These are phyloP conservation scores for Solanum chacoense DNA, from an alignment of 305 asterid species.

Conservation along the genomic window DNA sequence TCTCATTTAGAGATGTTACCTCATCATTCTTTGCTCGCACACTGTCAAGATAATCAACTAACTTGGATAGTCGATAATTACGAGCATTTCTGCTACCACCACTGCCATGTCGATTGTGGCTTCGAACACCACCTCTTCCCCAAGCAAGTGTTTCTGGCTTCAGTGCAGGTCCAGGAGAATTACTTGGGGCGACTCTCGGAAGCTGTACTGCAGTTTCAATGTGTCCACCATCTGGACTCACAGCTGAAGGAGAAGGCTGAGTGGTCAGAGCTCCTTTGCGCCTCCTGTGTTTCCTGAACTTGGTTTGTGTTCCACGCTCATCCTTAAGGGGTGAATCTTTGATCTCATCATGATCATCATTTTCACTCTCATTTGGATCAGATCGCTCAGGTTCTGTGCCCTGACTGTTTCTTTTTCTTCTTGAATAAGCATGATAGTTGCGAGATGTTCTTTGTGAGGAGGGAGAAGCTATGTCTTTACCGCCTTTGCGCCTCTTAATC, in stretches of 20 bases:
- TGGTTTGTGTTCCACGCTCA: slow-evolving; percentile 16
- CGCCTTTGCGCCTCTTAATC: slow-evolving; percentile 19
- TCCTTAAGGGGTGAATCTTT: slow-evolving; percentile 13
- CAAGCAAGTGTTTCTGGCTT: slow-evolving; percentile 22
- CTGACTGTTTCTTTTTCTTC: slow-evolving; percentile 21
- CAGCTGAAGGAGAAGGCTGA: slow-evolving; percentile 9
- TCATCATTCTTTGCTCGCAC: background rate
- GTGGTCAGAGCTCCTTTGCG: slow-evolving; percentile 4
- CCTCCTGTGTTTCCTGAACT: slow-evolving; percentile 15
- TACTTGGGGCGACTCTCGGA: slow-evolving; percentile 6
- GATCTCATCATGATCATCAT: slow-evolving; percentile 16
- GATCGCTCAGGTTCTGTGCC: slow-evolving; percentile 11
- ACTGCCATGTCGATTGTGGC: slow-evolving; percentile 24
- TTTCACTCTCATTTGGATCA: slow-evolving; percentile 17
- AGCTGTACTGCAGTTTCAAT: slow-evolving; percentile 9
- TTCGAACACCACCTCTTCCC: slow-evolving; percentile 33
- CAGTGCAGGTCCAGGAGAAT: slow-evolving; percentile 1
- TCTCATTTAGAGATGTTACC: slow-evolving; percentile 7
- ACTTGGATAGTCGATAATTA: slow-evolving; percentile 13
- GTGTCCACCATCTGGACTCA: slow-evolving; percentile 6
- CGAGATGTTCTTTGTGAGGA: slow-evolving; percentile 12
- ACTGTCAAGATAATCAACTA: slow-evolving; percentile 17
- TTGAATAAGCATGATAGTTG: slow-evolving; percentile 9
- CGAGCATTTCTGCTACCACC: slow-evolving; percentile 14
- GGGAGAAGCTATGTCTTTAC: slow-evolving; percentile 10